Conservation (phyloP, 2,329 filamentous ascomycete genomes). For the Epichloe gansuensis region DNA sequence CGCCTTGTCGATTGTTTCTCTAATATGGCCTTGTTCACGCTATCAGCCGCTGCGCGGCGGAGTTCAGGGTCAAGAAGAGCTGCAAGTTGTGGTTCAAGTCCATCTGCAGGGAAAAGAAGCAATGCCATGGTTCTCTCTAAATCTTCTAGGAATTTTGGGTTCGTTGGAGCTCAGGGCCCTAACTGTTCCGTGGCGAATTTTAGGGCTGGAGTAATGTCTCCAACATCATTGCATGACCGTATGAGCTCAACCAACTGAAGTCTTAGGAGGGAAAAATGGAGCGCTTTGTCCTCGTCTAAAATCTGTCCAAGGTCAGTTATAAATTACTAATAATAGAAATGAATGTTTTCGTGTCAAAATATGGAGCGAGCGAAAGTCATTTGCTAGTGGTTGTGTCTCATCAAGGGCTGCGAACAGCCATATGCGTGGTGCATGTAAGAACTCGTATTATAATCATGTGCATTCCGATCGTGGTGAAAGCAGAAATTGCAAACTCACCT, state of each 20-base stretch:
- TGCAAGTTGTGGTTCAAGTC: conserved; percentile 62
- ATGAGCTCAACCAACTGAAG: conserved; percentile 93
- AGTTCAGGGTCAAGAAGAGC: conserved; percentile 68
- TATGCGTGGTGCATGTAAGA: conserved; percentile 99
- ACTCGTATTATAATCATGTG: conserved; percentile 78
- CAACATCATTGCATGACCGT: conserved; percentile 54
- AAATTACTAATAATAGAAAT: neutral
- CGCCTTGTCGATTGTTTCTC: conserved; percentile 57
- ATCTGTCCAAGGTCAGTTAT: conserved; percentile 46
- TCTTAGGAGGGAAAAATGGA: conserved; percentile 83
- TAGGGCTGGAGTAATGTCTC: conserved; percentile 68
- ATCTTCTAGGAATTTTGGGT: conserved; percentile 70
- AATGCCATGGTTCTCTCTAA: conserved; percentile 89
- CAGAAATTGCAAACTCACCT: conserved; percentile 50
- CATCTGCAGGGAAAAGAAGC: conserved; percentile 75
- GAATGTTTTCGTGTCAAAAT: neutral
- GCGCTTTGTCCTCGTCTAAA: conserved; percentile 64
- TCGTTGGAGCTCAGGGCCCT: conserved; percentile 73
- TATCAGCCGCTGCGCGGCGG: conserved; percentile 70
- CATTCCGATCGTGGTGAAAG: neutral
- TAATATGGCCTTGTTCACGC: conserved; percentile 83
- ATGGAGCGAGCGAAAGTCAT: conserved; percentile 18
- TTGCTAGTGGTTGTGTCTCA: conserved; percentile 64
- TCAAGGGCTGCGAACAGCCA: conserved; percentile 67
- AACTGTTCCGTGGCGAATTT: conserved; percentile 81